These are phyloP conservation scores for Phoenix roebelenii DNA, from an alignment of 176 grass and related monocot genomes.

Conservation along the genomic window DNA sequence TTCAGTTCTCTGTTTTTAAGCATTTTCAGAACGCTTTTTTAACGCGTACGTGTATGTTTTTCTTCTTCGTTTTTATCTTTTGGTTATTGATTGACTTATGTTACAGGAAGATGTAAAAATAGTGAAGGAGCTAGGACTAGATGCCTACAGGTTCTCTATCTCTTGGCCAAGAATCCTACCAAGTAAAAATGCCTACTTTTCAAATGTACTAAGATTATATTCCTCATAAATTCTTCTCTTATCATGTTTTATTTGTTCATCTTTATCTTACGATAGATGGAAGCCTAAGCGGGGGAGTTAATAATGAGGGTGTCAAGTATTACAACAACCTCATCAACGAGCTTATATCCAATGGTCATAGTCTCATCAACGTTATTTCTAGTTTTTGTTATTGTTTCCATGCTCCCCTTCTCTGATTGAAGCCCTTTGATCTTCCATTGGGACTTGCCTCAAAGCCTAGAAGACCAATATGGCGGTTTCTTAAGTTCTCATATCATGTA, in stretches of 20 bases:
- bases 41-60: too few relatives aligned
- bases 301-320: slow-evolving; percentile 42
- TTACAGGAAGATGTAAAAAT: slow-evolving; percentile 2
- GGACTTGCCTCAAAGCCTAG: slow-evolving; percentile 39
- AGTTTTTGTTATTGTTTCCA: too few relatives aligned
- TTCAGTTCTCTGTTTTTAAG: not conserved
- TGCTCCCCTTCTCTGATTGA: slow-evolving; percentile 5
- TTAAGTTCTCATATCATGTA: slow-evolving; percentile 17
- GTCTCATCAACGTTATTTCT: not conserved
- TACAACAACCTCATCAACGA: slow-evolving; percentile 60
- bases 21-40: not conserved
- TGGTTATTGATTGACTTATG: not conserved
- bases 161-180: slow-evolving; percentile 16
- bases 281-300: slow-evolving; percentile 39
- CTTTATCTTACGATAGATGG: slow-evolving; percentile 26
- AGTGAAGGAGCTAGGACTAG: slow-evolving; percentile 7
- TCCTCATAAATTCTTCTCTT: too few relatives aligned
- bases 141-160: slow-evolving; percentile 17
- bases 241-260: too few relatives aligned
- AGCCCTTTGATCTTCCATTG: slow-evolving; percentile 54
- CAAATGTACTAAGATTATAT: too few relatives aligned
- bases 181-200: not conserved
- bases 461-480: slow-evolving; percentile 47
- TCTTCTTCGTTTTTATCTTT: not conserved
- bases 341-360: slow-evolving; percentile 34